phyloP scores from a whole-genome alignment of 495 filamentous ascomycete genomes.

The Glutinoglossum americanum region DNA sequence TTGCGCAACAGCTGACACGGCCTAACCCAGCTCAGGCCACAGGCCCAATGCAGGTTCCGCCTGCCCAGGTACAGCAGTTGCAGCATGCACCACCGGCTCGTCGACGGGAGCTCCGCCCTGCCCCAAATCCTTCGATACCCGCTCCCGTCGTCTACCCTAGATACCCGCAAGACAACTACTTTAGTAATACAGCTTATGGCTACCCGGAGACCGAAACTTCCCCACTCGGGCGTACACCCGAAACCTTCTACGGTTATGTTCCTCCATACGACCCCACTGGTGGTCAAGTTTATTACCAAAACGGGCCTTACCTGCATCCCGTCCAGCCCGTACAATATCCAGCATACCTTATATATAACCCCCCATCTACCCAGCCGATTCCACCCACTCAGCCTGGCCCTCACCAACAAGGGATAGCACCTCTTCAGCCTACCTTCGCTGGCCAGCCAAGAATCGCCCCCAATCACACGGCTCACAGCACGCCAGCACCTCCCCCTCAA shows the following conservation, averaged over 20 bases:
- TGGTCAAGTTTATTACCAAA: neutral
- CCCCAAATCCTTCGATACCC: neutral
- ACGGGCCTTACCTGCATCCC: neutral
- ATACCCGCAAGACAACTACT: neutral
- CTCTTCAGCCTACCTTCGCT: neutral
- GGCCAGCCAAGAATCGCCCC: neutral
- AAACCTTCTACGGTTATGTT: neutral
- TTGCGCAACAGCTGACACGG: neutral
- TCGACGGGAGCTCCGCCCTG: neutral
- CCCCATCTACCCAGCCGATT: neutral
- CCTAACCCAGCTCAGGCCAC: neutral
- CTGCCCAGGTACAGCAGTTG: neutral
- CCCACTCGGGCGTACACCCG: neutral
- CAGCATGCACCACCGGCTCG: neutral
- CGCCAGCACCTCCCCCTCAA: neutral
- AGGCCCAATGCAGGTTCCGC: neutral
- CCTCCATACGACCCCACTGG: neutral
- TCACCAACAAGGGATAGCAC: neutral
- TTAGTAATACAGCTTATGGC: neutral
- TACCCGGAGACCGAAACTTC: neutral
- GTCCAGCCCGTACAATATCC: neutral
- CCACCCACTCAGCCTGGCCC: neutral
- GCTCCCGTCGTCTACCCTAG: neutral
- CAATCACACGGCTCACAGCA: neutral
- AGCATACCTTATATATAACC: neutral